Conservation (phyloP, 2,329 filamentous ascomycete species). For the Penicillium sp. region DNA sequence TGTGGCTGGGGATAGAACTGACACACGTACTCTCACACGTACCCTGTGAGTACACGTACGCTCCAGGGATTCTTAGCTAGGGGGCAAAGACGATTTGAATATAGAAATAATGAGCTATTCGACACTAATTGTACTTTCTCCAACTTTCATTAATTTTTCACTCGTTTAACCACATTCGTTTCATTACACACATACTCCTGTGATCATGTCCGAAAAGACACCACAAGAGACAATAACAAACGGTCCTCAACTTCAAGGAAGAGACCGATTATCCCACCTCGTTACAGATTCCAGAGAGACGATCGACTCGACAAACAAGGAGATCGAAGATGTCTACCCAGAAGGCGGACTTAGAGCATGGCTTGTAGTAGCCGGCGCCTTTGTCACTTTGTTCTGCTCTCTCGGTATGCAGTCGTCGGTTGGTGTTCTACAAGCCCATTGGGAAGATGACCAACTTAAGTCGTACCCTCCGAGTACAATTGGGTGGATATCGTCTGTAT, state of each 20-base stretch:
- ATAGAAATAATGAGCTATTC: conserved; percentile 2
- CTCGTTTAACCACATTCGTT: neutral
- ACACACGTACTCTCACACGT: conserved; percentile 4
- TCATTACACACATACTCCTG: neutral
- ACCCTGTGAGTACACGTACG: neutral
- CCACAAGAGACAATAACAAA: neutral
- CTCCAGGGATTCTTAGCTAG: neutral
- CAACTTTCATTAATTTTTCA: neutral
- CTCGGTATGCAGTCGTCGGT: conserved; percentile 22
- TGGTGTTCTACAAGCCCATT: conserved; percentile 58
- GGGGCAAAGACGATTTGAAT: neutral
- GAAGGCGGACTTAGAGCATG: conserved; percentile 10
- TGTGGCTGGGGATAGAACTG: conserved; percentile 1
- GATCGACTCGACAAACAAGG: neutral
- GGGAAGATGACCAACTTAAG: neutral
- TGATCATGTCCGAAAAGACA: neutral
- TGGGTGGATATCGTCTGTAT: conserved; percentile 35
- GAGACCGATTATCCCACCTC: neutral
- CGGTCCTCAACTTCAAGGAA: neutral
- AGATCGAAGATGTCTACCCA: neutral
- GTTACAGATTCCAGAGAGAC: neutral
- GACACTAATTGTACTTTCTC: neutral
- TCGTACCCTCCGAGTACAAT: conserved; percentile 3
- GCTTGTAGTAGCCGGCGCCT: conserved; percentile 6
- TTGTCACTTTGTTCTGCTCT: neutral